Percentiles rank a stretch among this genome's conserved stretches.
Evolutionary conservation across 306 rosid genomes (phyloP).

Genomic region (Ammopiptanthus mongolicus): DNA sequence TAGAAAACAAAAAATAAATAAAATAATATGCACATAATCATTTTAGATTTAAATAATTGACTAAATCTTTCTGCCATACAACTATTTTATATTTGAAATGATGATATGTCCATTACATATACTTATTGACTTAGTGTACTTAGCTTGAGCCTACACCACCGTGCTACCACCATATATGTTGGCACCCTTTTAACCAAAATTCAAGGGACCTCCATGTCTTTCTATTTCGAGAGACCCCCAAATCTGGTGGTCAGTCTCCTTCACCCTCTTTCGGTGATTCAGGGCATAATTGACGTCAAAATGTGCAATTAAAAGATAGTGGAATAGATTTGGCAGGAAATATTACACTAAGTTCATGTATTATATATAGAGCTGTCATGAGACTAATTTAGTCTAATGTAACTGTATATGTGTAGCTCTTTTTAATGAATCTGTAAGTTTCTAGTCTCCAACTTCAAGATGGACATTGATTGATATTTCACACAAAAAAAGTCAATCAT

Average conservation of each 20-base stretch:
- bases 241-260: background rate
- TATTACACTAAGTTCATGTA: background rate
- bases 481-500: background rate
- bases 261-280: constrained; percentile 11
- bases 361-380: background rate
- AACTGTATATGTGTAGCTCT: background rate
- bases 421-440: background rate
- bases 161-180: no score
- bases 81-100: no score
- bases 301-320: background rate
- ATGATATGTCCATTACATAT: no score
- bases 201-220: background rate
- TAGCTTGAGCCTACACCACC: background rate
- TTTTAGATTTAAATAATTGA: no score
- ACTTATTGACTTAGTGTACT: no score
- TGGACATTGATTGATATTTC: constrained; percentile 2
- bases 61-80: no score
- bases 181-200: background rate
- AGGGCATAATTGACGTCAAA: constrained; percentile 5
- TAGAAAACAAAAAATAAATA: no score
- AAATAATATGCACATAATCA: no score
- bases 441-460: background rate
- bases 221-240: background rate
- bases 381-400: background rate
- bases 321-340: background rate